Percentiles rank a stretch among this genome's conserved stretches.
These are phyloP conservation scores for Rhizomucor pusillus DNA, from an alignment of 371 early-diverging fungal species.

Conservation along the genomic window DNA sequence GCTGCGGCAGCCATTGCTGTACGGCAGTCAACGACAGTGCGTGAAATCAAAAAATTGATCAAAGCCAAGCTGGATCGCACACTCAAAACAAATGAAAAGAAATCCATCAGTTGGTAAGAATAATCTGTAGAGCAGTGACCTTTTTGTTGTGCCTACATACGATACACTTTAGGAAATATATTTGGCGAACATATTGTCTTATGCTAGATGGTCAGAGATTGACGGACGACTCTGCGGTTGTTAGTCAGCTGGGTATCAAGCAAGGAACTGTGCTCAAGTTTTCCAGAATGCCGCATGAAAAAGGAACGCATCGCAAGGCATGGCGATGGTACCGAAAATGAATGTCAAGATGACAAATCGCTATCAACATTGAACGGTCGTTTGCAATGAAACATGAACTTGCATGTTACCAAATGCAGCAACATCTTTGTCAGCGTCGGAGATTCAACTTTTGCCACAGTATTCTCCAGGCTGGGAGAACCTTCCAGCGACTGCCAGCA, in stretches of 20 bases:
- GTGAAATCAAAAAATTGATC: conserved; percentile 32
- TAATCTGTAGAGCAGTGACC: not conserved
- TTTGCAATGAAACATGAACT: too few species aligned
- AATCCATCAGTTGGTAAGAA: conserved; percentile 28
- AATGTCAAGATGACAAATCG: not conserved
- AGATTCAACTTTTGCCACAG: too few species aligned
- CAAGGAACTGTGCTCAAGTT: conserved; percentile 34
- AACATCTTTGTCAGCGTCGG: too few species aligned
- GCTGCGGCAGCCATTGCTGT: conserved; percentile 27
- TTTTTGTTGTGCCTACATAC: not conserved
- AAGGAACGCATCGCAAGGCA: conserved; percentile 30
- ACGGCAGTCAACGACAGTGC: conserved; percentile 28
- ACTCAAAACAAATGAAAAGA: conserved; percentile 2
- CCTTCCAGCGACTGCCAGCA: too few species aligned
- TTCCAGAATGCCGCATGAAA: conserved; percentile 21
- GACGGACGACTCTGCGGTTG: conserved; percentile 25
- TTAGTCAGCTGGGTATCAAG: conserved; percentile 36
- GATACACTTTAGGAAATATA: conserved; percentile 38
- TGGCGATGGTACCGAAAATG: conserved; percentile 9
- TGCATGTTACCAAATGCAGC: too few species aligned
- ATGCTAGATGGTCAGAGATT: conserved; percentile 18
- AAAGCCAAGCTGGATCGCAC: conserved; percentile 16
- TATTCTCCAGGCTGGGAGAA: too few species aligned
- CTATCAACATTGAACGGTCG: too few species aligned
- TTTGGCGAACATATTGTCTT: conserved; percentile 40